phyloP scores from a whole-genome alignment of 805 yeast genomes.

The Blastobotrys robertii region DNA sequence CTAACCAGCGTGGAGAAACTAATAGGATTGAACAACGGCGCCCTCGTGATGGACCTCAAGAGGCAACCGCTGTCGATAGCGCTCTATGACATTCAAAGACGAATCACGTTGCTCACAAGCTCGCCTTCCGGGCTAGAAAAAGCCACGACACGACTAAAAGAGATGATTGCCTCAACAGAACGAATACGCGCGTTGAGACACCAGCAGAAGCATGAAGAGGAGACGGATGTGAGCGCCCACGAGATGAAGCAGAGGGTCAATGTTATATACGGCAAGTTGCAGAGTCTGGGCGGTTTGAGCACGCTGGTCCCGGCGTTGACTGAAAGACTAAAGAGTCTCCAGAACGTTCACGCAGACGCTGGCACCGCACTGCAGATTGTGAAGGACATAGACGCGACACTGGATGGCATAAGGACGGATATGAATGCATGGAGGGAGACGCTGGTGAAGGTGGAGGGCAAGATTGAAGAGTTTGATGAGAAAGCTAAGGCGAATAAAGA shows the following conservation, averaged over 20 bases:
- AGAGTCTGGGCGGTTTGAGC: conserved; percentile 4
- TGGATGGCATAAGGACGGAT: conserved; percentile 4
- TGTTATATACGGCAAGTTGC: conserved; percentile 8
- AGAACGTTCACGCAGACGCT: conserved; percentile 14
- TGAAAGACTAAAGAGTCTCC: conserved; percentile 11
- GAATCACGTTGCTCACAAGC: conserved; percentile 9
- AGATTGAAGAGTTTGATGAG: conserved; percentile 1
- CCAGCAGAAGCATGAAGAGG: neutral
- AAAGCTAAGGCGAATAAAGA: conserved; percentile 1
- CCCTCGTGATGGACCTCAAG: too few species aligned
- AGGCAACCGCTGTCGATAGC: neutral
- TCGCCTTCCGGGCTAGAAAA: conserved; percentile 6
- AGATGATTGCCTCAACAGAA: conserved; percentile 3
- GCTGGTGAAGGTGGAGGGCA: conserved; percentile 6
- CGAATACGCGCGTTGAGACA: neutral
- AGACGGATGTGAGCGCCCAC: neutral
- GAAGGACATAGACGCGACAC: conserved; percentile 8
- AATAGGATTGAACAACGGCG: conserved; percentile 13
- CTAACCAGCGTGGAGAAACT: conserved; percentile 18
- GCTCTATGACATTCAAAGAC: conserved; percentile 7
- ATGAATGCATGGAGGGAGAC: conserved; percentile 9
- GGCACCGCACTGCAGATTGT: conserved; percentile 4
- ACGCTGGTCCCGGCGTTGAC: conserved; percentile 9
- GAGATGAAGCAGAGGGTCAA: conserved; percentile 4
- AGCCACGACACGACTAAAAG: conserved; percentile 8